Base-by-base conservation (phyloP, 2,329 filamentous ascomycete genomes). In the Monilinia fructigena region DNA sequence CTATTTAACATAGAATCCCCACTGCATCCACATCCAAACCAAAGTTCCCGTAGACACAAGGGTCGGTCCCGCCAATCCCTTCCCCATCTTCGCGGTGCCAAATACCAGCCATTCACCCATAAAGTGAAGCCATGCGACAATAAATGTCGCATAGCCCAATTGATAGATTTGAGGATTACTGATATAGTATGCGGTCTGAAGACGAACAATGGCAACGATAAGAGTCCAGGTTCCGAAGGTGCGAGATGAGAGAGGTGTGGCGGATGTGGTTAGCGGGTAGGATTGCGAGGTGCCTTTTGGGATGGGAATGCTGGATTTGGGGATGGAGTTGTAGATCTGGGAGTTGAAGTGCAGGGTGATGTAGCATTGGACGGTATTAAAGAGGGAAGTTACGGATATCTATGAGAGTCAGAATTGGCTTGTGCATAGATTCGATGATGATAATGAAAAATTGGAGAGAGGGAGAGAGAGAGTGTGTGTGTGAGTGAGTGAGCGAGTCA, bases 331-430 rank as follows among this genome's bases (percentile, higher is more conserved):
- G 82, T 98, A 99, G 75, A 98, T 86, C 77, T 92, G 89, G n/a
- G 89, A 87, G 10, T 93, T 93, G 80, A 91, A 96, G 77, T 88
- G 83, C 4, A 93, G 83, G 23, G 92, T 96, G 47, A 81, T 75
- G 79, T 96, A 96, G 76, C 91, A 87, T 82, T 97, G 93, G 56
- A 96, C 77, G 47, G 88, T 90, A 82, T 99, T 99, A 74, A 86
- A 89, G 67, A 95, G 83, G 40, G 94, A 92, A 66, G 96, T 85
- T 66, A 93, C 76, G 66, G 92, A 92, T 76, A 96, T 85, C 94
- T 97, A 35, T 26, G 45, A 8, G 40, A 14, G 54, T 50, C 35
- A 45, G 48, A 48, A 20, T 58, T 56, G 45, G 45, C 31, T 31
- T 58, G 20, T 40, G 31, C 28, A 11, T 47, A 28, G 38, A 18